Conservation (phyloP, 768 basidiomycete genomes). For the Podaxis sp. region DNA sequence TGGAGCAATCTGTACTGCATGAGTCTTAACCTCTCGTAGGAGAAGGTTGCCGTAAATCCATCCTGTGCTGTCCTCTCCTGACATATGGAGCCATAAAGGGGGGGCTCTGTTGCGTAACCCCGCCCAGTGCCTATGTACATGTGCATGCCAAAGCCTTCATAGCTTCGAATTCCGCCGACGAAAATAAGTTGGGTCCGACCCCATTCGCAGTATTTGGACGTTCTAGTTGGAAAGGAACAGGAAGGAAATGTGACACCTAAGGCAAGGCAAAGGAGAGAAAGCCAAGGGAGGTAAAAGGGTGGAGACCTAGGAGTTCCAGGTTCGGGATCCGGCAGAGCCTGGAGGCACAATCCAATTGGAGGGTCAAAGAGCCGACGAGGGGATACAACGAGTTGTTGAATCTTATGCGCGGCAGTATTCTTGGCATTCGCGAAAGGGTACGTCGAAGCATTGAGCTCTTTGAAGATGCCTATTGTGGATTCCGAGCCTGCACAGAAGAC, state of each 20-base stretch:
- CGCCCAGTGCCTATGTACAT: background rate
- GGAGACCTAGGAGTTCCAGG: background rate
- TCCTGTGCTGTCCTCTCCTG: background rate
- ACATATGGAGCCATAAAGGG: background rate
- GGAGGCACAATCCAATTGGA: background rate
- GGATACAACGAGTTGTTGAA: background rate
- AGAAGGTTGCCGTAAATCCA: background rate
- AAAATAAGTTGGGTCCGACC: background rate
- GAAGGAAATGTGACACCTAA: background rate
- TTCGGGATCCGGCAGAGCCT: background rate
- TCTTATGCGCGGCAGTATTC: background rate
- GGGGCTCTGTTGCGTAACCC: background rate
- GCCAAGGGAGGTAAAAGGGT: background rate
- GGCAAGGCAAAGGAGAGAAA: background rate
- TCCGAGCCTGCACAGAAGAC: background rate
- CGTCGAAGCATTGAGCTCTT: constrained; percentile 4
- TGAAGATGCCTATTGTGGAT: constrained; percentile 12
- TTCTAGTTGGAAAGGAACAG: background rate
- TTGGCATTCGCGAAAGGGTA: background rate
- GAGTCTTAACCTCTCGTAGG: background rate
- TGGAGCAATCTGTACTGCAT: background rate
- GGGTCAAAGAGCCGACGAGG: background rate
- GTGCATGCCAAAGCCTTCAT: background rate
- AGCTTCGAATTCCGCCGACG: constrained; percentile 3
- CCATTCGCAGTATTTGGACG: background rate